Evolutionary conservation across 352 stramenopile species (phyloP), one percentile per base, ranked within the genome.

Genomic region (Phytophthora hybrid): DNA sequence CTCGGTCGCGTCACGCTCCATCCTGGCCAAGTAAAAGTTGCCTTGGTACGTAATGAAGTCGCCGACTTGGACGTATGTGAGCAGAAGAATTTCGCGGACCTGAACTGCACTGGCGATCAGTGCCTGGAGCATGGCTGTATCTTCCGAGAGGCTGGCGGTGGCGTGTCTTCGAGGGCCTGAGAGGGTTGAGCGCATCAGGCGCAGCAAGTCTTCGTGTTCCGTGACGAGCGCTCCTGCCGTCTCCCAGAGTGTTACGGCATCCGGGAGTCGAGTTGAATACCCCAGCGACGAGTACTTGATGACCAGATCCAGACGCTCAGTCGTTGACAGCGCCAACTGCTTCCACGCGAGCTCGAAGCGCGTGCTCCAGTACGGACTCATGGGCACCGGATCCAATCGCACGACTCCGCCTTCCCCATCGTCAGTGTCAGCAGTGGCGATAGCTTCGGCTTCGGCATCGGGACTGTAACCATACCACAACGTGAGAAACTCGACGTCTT

Each of bases 231-330:
- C 69, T 0, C 80, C 73, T 4, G 73, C 57, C 3, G 85, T 75
- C 55, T 93, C 88, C 88, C 88, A 94, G 19, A 93, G 76, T 46
- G 68, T 56, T 2, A 52, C 44, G 9, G 44, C 44, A 18, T 52
- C 44, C 0, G 85, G 71, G 1, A 94, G 72, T 1, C 80, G 78
- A 14, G 85, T 77, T 29, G 83, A 84, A 49, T 89, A 79, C 1
- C 82, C 78, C 5, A 91, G 65, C 4, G 85, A 82, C 29, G 84
- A 88, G 74, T 93, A 94, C 78, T 94, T 94, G 80, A 93, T 82
- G 4, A 85, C 84, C 21, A 94, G 55, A 67, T 94, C 85, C 23
- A 94, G 74, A 11, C 88, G 74, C 31, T 90, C 81, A 19, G 85
- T 84, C 11, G 84, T 83, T 1, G 84, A 78, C 62, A 94, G 75